Percentiles rank a stretch among this genome's conserved stretches.
Conservation (phyloP, 2,329 filamentous ascomycete species). For the Fusarium papillatum region DNA sequence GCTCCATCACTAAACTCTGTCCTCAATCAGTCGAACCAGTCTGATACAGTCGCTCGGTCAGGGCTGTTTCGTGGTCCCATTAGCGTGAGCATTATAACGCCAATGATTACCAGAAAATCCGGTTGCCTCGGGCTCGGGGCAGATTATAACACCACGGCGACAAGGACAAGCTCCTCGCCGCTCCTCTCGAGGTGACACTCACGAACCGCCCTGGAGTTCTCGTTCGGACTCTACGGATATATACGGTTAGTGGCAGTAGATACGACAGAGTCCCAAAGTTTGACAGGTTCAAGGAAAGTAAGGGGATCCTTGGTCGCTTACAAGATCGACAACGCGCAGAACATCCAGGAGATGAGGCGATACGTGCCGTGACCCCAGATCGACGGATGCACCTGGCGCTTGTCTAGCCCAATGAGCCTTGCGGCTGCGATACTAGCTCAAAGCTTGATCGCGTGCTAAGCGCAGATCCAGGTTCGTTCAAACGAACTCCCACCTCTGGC, state of each 20-base stretch:
- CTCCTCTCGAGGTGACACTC: slow-evolving; percentile 3
- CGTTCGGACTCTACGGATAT: slow-evolving; percentile 4
- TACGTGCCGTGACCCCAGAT: slow-evolving; percentile 25
- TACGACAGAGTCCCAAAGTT: slow-evolving; percentile 5
- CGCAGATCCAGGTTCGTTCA: slow-evolving; percentile 39
- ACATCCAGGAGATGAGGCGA: slow-evolving; percentile 17
- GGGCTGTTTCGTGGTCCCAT: not conserved
- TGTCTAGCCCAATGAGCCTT: slow-evolving; percentile 32
- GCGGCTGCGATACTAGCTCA: slow-evolving; percentile 2
- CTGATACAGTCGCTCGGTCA: slow-evolving; percentile 1
- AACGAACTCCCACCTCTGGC: not conserved
- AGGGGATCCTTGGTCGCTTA: slow-evolving; percentile 21
- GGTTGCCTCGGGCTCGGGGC: not conserved
- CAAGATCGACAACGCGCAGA: slow-evolving; percentile 35
- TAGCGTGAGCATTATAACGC: not conserved
- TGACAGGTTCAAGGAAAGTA: slow-evolving; percentile 15
- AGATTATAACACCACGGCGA: slow-evolving; percentile 4
- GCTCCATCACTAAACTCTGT: not conserved
- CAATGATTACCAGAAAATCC: not conserved
- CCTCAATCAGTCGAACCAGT: not conserved
- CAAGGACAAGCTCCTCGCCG: slow-evolving; percentile 16
- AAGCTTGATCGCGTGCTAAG: slow-evolving; percentile 31
- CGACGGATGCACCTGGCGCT: slow-evolving; percentile 36
- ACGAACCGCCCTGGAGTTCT: not conserved
- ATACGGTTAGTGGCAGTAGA: slow-evolving; percentile 8